Percentiles rank a stretch among this genome's conserved stretches.
phyloP scores from a whole-genome alignment of 257 asterid species.

The Solanum infundibuliforme region DNA sequence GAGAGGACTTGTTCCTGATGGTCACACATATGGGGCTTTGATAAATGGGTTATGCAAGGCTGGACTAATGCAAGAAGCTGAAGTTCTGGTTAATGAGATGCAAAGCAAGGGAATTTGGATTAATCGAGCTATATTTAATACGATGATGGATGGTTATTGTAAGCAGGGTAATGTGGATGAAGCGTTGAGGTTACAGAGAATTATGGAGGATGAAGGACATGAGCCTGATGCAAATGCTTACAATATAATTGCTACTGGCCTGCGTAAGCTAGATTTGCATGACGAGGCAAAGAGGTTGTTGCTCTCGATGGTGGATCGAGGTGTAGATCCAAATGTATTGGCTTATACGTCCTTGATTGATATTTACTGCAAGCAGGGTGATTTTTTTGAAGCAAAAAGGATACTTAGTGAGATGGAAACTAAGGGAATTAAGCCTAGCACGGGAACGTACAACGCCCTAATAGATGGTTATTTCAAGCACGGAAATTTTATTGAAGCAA shows the following conservation, averaged over 20 bases:
- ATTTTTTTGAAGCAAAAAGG: conserved; percentile 42
- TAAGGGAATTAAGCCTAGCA: conserved; percentile 34
- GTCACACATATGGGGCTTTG: conserved; percentile 58
- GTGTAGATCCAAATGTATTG: conserved; percentile 37
- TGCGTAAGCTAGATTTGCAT: conserved; percentile 35
- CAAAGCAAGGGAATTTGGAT: conserved; percentile 50
- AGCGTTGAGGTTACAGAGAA: conserved; percentile 37
- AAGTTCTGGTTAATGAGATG: conserved; percentile 61
- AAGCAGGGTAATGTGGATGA: conserved; percentile 64
- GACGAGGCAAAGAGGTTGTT: conserved; percentile 58
- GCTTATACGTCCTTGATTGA: conserved; percentile 48
- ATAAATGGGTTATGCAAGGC: conserved; percentile 52
- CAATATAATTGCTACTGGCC: conserved; percentile 51
- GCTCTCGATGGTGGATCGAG: conserved; percentile 51
- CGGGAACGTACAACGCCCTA: conserved; percentile 40
- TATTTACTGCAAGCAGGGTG: conserved; percentile 50
- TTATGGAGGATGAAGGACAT: conserved; percentile 72
- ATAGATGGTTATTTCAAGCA: conserved; percentile 51
- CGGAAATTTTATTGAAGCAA: conserved; percentile 35
- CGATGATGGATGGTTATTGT: conserved; percentile 74
- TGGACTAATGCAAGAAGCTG: conserved; percentile 59
- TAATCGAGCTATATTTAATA: conserved; percentile 51
- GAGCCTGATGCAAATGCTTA: conserved; percentile 48
- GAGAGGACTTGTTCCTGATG: conserved; percentile 53
- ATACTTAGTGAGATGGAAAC: conserved; percentile 36